These are phyloP conservation scores for Lasiodiplodia gonubiensis DNA, from an alignment of 2,329 filamentous ascomycete genomes.

Conservation along the genomic window DNA sequence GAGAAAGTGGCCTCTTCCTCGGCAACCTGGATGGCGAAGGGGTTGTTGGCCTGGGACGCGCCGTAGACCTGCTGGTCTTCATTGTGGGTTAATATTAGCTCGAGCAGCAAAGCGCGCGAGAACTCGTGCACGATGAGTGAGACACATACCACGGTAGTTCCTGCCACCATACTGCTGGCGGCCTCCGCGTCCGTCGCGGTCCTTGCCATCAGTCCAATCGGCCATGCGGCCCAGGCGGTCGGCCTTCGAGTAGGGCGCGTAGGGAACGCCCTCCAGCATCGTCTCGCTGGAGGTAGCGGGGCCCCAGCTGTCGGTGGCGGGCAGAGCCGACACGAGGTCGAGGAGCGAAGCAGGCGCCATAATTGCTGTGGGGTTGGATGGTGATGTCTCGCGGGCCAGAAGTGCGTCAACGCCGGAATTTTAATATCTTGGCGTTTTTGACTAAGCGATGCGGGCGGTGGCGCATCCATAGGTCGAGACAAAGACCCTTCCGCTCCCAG, in stretches of 20 bases:
- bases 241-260: constrained; percentile 97
- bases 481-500: neutral
- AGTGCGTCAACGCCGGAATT: constrained; percentile 28
- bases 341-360: constrained; percentile 56
- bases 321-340: constrained; percentile 55
- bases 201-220: constrained; percentile 96
- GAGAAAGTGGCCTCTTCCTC: constrained; percentile 98
- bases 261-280: constrained; percentile 91
- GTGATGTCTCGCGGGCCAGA: constrained; percentile 18
- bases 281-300: constrained; percentile 82
- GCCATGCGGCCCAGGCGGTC: constrained; percentile 99
- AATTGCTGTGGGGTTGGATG: constrained; percentile 32
- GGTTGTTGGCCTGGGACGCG: constrained; percentile 75
- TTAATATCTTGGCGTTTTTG: constrained; percentile 29
- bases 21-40: constrained; percentile 86
- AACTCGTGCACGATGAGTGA: neutral
- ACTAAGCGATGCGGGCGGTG: constrained; percentile 26
- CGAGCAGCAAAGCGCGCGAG: neutral
- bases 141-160: constrained; percentile 80
- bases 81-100: constrained; percentile 16
- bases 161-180: constrained; percentile 84
- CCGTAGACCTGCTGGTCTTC: constrained; percentile 96
- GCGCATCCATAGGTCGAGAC: neutral
- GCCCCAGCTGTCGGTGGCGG: constrained; percentile 70
- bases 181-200: constrained; percentile 71